Percentiles rank a stretch among this genome's conserved stretches.
Evolutionary conservation across 2,329 filamentous ascomycete genomes (phyloP).

Genomic region (Exophiala oligosperma): DNA sequence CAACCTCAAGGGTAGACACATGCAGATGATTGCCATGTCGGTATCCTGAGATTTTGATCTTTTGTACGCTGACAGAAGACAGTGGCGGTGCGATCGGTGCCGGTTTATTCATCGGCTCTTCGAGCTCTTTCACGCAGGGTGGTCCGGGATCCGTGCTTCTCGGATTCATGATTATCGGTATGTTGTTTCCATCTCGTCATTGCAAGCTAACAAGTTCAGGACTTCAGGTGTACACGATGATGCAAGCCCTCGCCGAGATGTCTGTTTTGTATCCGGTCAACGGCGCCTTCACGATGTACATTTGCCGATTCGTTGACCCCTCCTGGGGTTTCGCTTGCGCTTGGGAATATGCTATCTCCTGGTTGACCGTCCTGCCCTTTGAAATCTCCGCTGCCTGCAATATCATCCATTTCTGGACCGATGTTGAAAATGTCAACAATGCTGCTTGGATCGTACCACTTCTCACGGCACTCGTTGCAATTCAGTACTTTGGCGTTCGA

Average conservation of each 20-base stretch:
- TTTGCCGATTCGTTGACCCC: conserved; percentile 59
- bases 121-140: conserved; percentile 36
- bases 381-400: conserved; percentile 51
- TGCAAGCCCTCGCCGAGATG: conserved; percentile 62
- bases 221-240: conserved; percentile 35
- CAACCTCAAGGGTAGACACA: conserved; percentile 25
- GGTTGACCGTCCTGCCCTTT: conserved; percentile 58
- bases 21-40: conserved; percentile 43
- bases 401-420: conserved; percentile 62
- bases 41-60: neutral
- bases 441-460: conserved; percentile 30
- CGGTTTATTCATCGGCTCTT: conserved; percentile 45
- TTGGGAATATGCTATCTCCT: conserved; percentile 56
- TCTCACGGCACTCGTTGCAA: conserved; percentile 16
- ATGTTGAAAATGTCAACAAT: conserved; percentile 35
- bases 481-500: conserved; percentile 55
- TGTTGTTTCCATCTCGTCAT: neutral
- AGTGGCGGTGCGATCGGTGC: conserved; percentile 36
- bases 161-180: conserved; percentile 55
- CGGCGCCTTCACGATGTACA: conserved; percentile 63
- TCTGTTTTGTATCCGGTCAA: conserved; percentile 63
- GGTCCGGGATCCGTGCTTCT: conserved; percentile 40
- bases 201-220: no score
- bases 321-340: conserved; percentile 44
- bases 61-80: conserved; percentile 7